Conservation (phyloP, 768 basidiomycete species). For the Mycena galericulata region DNA sequence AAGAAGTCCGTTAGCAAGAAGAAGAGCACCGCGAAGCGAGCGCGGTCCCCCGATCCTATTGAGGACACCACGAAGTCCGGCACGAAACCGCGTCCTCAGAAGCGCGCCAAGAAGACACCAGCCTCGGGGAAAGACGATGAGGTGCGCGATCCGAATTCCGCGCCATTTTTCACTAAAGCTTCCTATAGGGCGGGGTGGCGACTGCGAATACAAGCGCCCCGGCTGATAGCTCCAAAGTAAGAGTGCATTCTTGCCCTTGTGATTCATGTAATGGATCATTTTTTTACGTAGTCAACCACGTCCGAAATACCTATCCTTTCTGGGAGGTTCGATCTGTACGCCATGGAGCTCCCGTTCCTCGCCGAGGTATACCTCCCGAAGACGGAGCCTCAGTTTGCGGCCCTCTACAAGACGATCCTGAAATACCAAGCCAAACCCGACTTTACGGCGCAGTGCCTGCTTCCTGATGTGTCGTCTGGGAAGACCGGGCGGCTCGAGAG, state of each 20-base stretch:
- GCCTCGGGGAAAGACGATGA: no score
- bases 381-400: constrained; percentile 40
- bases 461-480: constrained; percentile 23
- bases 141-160: no score
- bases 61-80: no score
- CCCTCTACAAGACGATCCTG: constrained; percentile 48
- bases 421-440: constrained; percentile 53
- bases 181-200: no score
- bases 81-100: no score
- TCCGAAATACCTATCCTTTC: constrained; percentile 19
- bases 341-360: constrained; percentile 53
- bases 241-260: no score
- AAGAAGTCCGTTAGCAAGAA: no score
- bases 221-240: no score
- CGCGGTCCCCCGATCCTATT: constrained; percentile 14
- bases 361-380: constrained; percentile 45
- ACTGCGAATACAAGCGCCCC: no score
- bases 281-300: constrained; percentile 39
- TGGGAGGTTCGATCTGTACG: constrained; percentile 55
- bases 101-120: no score
- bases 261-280: no score
- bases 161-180: no score
- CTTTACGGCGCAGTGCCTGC: constrained; percentile 47
- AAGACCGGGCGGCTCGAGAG: constrained; percentile 40
- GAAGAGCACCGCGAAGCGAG: neutral